Base-by-base conservation (phyloP, 2,329 filamentous ascomycete species). In the Alternaria infectoria region DNA sequence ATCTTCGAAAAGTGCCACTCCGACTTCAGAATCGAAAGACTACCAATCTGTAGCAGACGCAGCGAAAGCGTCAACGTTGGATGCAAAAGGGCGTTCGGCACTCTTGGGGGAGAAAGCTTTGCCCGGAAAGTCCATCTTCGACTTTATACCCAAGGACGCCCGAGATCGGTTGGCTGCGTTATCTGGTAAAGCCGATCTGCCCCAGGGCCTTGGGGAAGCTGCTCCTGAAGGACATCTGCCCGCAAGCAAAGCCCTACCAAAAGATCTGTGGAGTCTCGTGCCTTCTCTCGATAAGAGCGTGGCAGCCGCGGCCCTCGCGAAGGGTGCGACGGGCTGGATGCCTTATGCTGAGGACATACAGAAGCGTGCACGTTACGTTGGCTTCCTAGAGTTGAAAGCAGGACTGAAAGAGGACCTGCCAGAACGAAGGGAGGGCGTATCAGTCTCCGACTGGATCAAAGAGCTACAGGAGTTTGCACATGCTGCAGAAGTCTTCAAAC, bases 101-200 rank as follows among this genome's bases (percentile, higher is more conserved):
- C 84, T 97, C 1, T 85, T 98, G 1, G 94, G 94, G 36, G 95
- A 97, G 81, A 85, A 88, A 43, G 87, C 88, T 36, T 83, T 98
- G 0, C 94, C 94, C 0, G 93, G 93, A 1, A 97, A 98, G 81
- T 98, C 96, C 0, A 90, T 99, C 3, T 99, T 98, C 78, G 94
- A 98, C 80, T 99, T 92, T 79, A 86, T 99, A 68, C 92, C 92
- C 0, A 85, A 92, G 0, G 87, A 91, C 32, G 89, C 92, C 4
- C 89, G 96, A 65, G 90, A 95, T 55, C 88, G 90, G 25, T 86
- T 99, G 47, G 93, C 87, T 4, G 85, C 88, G 11, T 89, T 89
- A 1, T 93, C 93, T 3, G 94, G 94, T 1, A 93, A 89, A 61
- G 81, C 81, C 3, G 88, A 95, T 73, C 86, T 99, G 3, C 96